A percentile compares a stretch with the other conserved stretches of the same genome.
These are phyloP conservation scores for Colletotrichum filicis DNA, from an alignment of 2,329 filamentous ascomycete species.

Conservation along the genomic window DNA sequence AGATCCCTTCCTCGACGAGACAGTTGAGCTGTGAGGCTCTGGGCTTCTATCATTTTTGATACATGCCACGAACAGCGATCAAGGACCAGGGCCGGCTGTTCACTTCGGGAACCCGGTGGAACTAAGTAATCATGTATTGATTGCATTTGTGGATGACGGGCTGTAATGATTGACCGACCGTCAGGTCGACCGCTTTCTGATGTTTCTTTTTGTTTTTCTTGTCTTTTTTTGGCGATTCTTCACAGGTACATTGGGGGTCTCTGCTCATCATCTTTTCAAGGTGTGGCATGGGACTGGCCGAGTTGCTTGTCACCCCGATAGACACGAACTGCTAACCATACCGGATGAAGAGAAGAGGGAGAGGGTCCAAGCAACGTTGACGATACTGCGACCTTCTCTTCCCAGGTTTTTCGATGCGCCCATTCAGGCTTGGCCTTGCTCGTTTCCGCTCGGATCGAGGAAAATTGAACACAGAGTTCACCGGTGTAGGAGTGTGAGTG, in stretches of 20 bases:
- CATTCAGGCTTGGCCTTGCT: background rate
- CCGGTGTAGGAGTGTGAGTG: background rate
- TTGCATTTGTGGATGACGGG: background rate
- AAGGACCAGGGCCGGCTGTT: background rate
- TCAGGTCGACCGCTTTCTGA: background rate
- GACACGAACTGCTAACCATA: background rate
- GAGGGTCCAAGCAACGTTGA: background rate
- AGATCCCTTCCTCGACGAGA: slow-evolving; percentile 2
- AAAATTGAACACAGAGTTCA: background rate
- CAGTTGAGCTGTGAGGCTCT: slow-evolving; percentile 5
- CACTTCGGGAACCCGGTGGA: background rate
- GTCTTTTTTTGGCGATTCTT: background rate
- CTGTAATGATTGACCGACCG: background rate
- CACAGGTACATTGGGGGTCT: background rate
- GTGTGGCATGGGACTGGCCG: background rate
- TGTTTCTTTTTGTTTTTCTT: background rate
- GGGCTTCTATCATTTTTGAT: background rate
- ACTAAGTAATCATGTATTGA: background rate
- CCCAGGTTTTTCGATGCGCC: background rate
- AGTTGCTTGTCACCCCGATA: background rate
- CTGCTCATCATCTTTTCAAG: too few relatives aligned
- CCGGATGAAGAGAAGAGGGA: background rate
- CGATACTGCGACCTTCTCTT: background rate
- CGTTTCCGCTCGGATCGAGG: background rate
- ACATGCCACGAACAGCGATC: background rate